Evolutionary conservation across 129 eudicot species (phyloP).

Genomic region (Logfia minima): DNA sequence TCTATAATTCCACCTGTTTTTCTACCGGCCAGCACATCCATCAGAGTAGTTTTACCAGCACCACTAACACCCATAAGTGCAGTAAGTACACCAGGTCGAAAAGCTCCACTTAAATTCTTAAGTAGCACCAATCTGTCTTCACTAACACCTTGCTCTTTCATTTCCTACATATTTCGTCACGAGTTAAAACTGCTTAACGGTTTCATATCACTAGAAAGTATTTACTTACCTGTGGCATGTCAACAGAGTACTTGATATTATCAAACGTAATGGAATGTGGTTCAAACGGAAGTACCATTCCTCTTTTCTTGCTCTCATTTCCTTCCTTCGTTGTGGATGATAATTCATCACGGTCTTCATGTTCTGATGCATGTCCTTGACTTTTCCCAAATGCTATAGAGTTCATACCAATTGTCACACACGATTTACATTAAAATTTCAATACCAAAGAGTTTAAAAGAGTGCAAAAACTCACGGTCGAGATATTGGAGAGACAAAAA

Average conservation of each 20-base stretch:
- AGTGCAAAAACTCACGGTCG: conserved; percentile 49
- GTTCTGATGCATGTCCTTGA: conserved; percentile 44
- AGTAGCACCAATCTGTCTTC: conserved; percentile 70
- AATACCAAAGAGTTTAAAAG: not conserved
- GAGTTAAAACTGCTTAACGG: not conserved
- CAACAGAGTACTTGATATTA: conserved; percentile 69
- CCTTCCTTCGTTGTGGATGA: conserved; percentile 19
- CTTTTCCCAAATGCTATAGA: conserved; percentile 54
- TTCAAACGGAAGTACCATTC: conserved; percentile 93
- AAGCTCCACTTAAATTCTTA: conserved; percentile 70
- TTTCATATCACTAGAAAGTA: not conserved
- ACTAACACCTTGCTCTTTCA: conserved; percentile 63
- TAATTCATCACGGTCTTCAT: conserved; percentile 34
- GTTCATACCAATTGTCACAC: conserved; percentile 1
- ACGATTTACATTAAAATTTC: not conserved
- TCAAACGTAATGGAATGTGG: conserved; percentile 77
- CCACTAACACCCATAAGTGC: conserved; percentile 98
- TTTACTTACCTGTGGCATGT: conserved; percentile 70
- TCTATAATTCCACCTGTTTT: conserved; percentile 86
- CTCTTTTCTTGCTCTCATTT: conserved; percentile 45
- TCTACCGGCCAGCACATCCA: conserved; percentile 94
- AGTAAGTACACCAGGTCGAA: conserved; percentile 87
- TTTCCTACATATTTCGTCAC: conserved; percentile 46
- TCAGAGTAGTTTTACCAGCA: conserved; percentile 93
- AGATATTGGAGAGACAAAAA: conserved; percentile 50